phyloP scores from a whole-genome alignment of 179 eudicot genomes.

The Pouteria campechiana region DNA sequence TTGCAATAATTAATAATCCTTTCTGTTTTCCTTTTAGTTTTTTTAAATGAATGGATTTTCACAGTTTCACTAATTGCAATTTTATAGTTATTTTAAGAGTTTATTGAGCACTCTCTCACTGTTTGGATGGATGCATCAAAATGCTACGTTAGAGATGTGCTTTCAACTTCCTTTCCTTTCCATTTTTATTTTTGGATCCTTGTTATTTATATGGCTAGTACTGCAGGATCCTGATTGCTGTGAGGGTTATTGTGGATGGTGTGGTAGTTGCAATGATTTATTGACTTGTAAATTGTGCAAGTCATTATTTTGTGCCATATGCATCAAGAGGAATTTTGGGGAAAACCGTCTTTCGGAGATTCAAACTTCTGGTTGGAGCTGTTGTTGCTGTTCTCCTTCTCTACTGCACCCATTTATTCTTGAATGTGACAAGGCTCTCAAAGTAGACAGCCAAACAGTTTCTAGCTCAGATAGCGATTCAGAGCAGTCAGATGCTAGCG shows the following conservation, averaged over 20 bases:
- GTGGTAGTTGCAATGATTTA: slow-evolving; percentile 46
- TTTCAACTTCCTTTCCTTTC: too few relatives aligned
- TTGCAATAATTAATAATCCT: too few relatives aligned
- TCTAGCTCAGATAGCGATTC: slow-evolving; percentile 74
- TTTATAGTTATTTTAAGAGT: too few relatives aligned
- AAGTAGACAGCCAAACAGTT: slow-evolving; percentile 17
- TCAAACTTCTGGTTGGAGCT: slow-evolving; percentile 44
- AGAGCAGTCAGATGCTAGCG: slow-evolving; percentile 52
- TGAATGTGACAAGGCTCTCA: slow-evolving; percentile 45
- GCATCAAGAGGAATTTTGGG: slow-evolving; percentile 63
- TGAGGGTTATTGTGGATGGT: slow-evolving; percentile 62
- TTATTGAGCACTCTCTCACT: too few relatives aligned
- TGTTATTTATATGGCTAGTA: neutral
- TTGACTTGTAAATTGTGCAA: slow-evolving; percentile 54
- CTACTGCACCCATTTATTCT: slow-evolving; percentile 40
- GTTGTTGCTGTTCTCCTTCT: slow-evolving; percentile 65
- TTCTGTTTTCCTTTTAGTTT: too few relatives aligned
- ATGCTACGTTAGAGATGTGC: too few relatives aligned
- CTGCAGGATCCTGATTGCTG: slow-evolving; percentile 45
- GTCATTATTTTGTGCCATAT: slow-evolving; percentile 36
- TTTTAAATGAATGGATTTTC: too few relatives aligned
- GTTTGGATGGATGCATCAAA: too few relatives aligned
- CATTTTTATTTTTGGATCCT: neutral
- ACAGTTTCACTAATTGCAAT: too few relatives aligned
- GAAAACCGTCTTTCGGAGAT: slow-evolving; percentile 33